Evolutionary conservation across 1,284 basidiomycete species (phyloP).

Genomic region (Sanghuangporus weigelae): DNA sequence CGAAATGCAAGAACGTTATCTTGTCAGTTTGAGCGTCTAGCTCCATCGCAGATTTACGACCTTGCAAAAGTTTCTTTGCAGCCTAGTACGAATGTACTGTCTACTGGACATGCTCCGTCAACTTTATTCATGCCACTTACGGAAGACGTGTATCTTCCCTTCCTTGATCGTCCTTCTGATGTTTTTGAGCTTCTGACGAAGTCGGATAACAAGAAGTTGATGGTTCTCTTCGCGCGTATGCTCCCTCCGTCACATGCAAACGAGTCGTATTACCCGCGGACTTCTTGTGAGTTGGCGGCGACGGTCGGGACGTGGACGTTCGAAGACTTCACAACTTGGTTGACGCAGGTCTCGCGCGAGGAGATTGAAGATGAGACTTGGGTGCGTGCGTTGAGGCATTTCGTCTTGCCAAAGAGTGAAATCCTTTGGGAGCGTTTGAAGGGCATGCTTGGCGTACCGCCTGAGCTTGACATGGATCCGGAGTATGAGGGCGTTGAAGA

Average conservation of each 20-base stretch:
- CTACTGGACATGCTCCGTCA: slow-evolving; percentile 26
- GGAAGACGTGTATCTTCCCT: slow-evolving; percentile 66
- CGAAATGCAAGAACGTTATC: not conserved
- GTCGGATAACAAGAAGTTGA: slow-evolving; percentile 59
- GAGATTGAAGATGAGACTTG: slow-evolving; percentile 56
- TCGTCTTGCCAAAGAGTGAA: slow-evolving; percentile 64
- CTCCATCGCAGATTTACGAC: slow-evolving; percentile 63
- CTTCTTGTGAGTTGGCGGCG: slow-evolving; percentile 19
- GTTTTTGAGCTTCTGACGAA: slow-evolving; percentile 55
- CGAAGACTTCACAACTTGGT: slow-evolving; percentile 50
- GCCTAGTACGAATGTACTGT: slow-evolving; percentile 30
- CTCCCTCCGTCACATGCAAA: slow-evolving; percentile 37
- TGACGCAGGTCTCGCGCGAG: slow-evolving; percentile 55
- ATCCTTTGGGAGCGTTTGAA: slow-evolving; percentile 81
- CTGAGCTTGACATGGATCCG: slow-evolving; percentile 58
- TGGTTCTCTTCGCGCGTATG: slow-evolving; percentile 64
- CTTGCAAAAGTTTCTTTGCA: slow-evolving; percentile 56
- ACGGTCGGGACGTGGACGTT: slow-evolving; percentile 52
- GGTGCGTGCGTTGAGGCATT: slow-evolving; percentile 58
- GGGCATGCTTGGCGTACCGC: slow-evolving; percentile 70
- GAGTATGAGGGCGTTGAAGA: not conserved
- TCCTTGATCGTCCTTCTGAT: slow-evolving; percentile 67
- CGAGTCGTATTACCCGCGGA: slow-evolving; percentile 22
- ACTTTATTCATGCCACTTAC: slow-evolving; percentile 67
- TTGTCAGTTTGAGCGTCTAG: slow-evolving; percentile 40